phyloP scores from a whole-genome alignment of 2,329 filamentous ascomycete genomes.

The Rhinocladiella similis region DNA sequence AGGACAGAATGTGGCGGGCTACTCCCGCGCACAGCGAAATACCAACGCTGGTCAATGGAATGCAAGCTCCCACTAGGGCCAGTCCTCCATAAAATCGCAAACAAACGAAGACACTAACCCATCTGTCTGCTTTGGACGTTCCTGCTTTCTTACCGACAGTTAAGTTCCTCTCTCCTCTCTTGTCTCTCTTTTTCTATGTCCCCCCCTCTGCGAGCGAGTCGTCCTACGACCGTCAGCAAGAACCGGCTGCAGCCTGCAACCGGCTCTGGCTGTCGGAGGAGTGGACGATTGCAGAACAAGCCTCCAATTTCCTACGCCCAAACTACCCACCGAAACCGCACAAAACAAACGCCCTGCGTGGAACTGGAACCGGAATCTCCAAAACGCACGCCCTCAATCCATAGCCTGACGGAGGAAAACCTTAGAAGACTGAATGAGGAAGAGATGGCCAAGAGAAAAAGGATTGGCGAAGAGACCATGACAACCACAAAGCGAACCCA shows the following conservation, averaged over 20 bases:
- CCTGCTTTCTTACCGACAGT: constrained; percentile 5
- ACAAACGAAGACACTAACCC: constrained; percentile 4
- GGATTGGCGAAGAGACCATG: constrained; percentile 3
- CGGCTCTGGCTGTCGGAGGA: constrained; percentile 7
- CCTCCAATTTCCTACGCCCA: constrained; percentile 7
- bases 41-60: neutral
- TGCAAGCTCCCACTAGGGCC: neutral
- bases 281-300: constrained; percentile 6
- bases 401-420: constrained; percentile 8
- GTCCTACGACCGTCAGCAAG: constrained; percentile 1
- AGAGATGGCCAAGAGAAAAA: constrained; percentile 6
- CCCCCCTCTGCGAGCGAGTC: constrained; percentile 3
- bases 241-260: constrained; percentile 5
- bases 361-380: constrained; percentile 2
- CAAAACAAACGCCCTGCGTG: neutral
- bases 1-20: neutral
- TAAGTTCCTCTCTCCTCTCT: constrained; percentile 1
- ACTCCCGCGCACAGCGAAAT: neutral
- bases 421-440: constrained; percentile 3
- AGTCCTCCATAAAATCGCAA: constrained; percentile 5
- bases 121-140: constrained; percentile 1
- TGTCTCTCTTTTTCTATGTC: neutral
- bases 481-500: constrained; percentile 4
- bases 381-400: constrained; percentile 3
- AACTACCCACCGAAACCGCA: constrained; percentile 1